phyloP scores from a whole-genome alignment of 345 rosid species.

The Rubroshorea leprosula region DNA sequence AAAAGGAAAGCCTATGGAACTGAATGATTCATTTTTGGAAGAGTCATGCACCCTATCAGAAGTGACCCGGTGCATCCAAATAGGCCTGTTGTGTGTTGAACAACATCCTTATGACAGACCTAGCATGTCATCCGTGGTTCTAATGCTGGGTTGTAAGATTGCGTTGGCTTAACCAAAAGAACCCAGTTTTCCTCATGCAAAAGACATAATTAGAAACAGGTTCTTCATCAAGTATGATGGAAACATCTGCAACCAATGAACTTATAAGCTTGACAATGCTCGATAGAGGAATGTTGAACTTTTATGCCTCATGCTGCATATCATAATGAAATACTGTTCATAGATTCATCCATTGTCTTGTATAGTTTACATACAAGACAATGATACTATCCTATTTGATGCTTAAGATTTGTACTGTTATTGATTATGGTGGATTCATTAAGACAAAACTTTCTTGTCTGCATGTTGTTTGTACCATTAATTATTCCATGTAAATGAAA shows the following conservation, averaged over 20 bases:
- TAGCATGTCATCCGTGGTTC: no score
- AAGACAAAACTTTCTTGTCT: background rate
- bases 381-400: background rate
- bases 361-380: background rate
- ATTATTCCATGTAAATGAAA: no score
- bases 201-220: background rate
- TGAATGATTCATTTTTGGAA: no score
- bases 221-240: background rate
- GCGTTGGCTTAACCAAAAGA: slow-evolving; percentile 33
- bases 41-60: no score
- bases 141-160: slow-evolving; percentile 40
- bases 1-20: no score
- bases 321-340: background rate
- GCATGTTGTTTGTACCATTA: background rate
- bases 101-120: no score
- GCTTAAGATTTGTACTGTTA: background rate
- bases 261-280: slow-evolving; percentile 4
- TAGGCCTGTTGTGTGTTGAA: no score
- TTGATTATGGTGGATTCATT: no score
- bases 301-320: no score
- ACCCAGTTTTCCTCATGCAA: slow-evolving; percentile 29
- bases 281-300: background rate
- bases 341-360: background rate
- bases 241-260: background rate
- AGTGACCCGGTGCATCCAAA: slow-evolving; percentile 32